These are phyloP conservation scores for Salix udensis DNA, from an alignment of 345 rosid genomes.

Conservation along the genomic window DNA sequence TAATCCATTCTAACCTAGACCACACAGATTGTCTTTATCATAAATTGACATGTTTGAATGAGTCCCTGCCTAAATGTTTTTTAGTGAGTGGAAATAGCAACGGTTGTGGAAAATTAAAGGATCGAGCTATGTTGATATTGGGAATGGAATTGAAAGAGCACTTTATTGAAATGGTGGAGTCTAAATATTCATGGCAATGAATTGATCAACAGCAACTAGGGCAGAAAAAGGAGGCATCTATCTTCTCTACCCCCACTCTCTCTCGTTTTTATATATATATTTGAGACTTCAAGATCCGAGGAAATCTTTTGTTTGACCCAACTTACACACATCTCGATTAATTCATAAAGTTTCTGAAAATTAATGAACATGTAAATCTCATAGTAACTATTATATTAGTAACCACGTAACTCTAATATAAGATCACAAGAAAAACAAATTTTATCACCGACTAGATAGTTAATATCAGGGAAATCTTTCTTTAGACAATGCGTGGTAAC, in stretches of 20 bases:
- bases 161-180: neutral
- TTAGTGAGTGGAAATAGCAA: neutral
- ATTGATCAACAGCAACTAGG: neutral
- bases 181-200: neutral
- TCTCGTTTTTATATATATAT: too few relatives aligned
- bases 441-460: too few relatives aligned
- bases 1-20: neutral
- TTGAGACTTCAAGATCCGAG: too few relatives aligned
- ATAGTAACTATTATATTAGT: too few relatives aligned
- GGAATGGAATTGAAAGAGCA: neutral
- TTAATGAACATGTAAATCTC: too few relatives aligned
- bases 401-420: rapidly evolving
- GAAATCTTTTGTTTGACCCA: too few relatives aligned
- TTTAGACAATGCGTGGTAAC: neutral
- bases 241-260: too few relatives aligned
- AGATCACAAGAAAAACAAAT: too few relatives aligned
- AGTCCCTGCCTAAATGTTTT: neutral
- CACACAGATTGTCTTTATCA: neutral
- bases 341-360: too few relatives aligned
- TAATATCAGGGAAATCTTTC: too few relatives aligned
- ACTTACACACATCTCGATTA: rapidly evolving
- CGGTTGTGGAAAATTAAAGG: neutral
- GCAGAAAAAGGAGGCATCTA: neutral
- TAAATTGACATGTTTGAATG: neutral
- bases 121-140: neutral